These are phyloP conservation scores for Dissophora globulifera DNA, from an alignment of 192 early-diverging fungal genomes.

Conservation along the genomic window DNA sequence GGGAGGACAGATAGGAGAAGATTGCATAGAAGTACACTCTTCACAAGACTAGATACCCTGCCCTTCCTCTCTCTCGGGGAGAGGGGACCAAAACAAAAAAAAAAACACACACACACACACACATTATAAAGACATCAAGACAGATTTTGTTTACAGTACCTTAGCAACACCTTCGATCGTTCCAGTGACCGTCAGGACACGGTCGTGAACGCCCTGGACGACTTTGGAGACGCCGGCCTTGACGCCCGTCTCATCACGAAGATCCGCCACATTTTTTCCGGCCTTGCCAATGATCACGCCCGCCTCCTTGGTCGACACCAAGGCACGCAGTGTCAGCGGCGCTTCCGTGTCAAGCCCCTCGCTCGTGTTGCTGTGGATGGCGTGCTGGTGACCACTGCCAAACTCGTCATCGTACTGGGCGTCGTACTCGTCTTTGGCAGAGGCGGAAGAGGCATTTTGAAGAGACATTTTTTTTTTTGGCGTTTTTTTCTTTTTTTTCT, in stretches of 20 bases:
- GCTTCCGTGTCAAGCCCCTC: constrained; percentile 24
- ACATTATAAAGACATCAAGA: neutral
- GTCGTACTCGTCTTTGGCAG: constrained; percentile 8
- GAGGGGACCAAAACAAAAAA: constrained; percentile 11
- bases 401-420: constrained; percentile 23
- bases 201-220: constrained; percentile 87
- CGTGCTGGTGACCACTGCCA: no score
- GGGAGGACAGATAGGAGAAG: no score
- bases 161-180: constrained; percentile 77
- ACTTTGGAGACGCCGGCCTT: constrained; percentile 94
- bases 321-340: constrained; percentile 66
- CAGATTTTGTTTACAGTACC: constrained; percentile 40
- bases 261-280: constrained; percentile 88
- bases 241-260: constrained; percentile 86
- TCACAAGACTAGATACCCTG: no score
- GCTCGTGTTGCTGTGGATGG: constrained; percentile 6
- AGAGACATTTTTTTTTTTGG: constrained; percentile 3
- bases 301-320: constrained; percentile 94
- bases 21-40: no score
- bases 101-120: neutral
- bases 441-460: constrained; percentile 1
- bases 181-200: constrained; percentile 81
- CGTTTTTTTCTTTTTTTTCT: constrained; percentile 52
- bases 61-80: no score
- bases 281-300: constrained; percentile 87